These are phyloP conservation scores for Glutinoglossum americanum DNA, from an alignment of 495 filamentous ascomycete genomes.

Conservation along the genomic window DNA sequence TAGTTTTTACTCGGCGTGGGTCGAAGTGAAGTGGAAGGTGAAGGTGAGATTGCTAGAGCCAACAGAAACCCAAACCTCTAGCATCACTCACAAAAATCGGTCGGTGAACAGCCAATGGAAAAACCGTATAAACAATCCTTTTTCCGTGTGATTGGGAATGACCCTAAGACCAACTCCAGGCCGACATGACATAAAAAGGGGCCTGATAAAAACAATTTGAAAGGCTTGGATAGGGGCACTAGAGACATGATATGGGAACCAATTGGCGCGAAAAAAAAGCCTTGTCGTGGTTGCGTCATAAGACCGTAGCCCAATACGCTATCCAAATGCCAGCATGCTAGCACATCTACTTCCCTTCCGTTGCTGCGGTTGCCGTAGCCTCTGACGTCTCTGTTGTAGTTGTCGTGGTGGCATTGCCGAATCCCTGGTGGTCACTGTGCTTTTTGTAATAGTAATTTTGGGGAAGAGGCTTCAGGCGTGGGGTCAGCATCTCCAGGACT, in stretches of 20 bases:
- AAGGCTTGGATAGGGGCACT: no score
- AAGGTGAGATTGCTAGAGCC: no score
- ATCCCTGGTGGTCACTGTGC: conserved; percentile 36
- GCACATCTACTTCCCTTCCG: background rate
- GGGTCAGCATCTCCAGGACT: conserved; percentile 44
- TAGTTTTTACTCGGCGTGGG: no score
- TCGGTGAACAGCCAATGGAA: no score
- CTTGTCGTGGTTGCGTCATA: background rate
- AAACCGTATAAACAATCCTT: no score
- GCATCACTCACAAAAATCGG: no score
- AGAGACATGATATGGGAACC: background rate
- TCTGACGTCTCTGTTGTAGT: background rate
- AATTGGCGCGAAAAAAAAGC: background rate
- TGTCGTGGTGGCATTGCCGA: conserved; percentile 16
- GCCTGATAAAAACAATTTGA: no score
- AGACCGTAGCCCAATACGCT: background rate
- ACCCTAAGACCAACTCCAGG: no score
- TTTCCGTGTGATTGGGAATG: no score
- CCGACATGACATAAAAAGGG: no score
- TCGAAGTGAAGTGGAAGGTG: no score
- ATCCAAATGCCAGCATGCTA: background rate
- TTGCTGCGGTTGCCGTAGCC: background rate
- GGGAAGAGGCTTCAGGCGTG: conserved; percentile 42
- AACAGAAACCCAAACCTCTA: no score
- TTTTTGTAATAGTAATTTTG: conserved; percentile 48